Conservation (phyloP, 768 basidiomycete genomes). For the Trametes cubensis region DNA sequence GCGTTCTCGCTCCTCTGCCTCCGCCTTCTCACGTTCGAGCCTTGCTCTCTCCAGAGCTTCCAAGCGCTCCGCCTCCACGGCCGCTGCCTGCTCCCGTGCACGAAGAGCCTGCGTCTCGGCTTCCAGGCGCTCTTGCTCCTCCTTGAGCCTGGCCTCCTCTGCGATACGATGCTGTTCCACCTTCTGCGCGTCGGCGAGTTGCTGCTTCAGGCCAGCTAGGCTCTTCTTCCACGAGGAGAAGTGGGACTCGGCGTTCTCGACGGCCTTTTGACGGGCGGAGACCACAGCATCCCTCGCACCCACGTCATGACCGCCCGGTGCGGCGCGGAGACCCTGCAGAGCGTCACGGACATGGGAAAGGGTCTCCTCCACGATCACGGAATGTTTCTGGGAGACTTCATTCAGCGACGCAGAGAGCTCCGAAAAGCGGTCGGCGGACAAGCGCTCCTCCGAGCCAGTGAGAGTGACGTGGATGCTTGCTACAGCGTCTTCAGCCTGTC, state of each 20-base stretch:
- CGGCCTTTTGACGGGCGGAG: slow-evolving; percentile 48
- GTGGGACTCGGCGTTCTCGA: slow-evolving; percentile 54
- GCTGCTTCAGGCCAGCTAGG: slow-evolving; percentile 34
- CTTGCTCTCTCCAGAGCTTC: slow-evolving; percentile 24
- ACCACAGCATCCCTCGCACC: slow-evolving; percentile 52
- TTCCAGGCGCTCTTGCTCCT: slow-evolving; percentile 29
- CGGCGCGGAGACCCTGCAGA: slow-evolving; percentile 57
- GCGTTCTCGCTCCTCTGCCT: slow-evolving; percentile 35
- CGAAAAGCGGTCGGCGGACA: slow-evolving; percentile 40
- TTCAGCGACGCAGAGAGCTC: slow-evolving; percentile 43
- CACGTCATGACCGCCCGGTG: slow-evolving; percentile 46
- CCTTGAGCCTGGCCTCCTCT: slow-evolving; percentile 27
- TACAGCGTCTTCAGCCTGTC: slow-evolving; percentile 39
- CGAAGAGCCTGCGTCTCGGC: slow-evolving; percentile 23
- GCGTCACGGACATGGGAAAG: slow-evolving; percentile 58
- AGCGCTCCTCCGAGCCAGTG: slow-evolving; percentile 31
- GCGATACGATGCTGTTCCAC: slow-evolving; percentile 42
- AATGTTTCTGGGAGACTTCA: slow-evolving; percentile 37
- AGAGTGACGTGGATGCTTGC: slow-evolving; percentile 41
- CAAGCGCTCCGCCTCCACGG: slow-evolving; percentile 20
- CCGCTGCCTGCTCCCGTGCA: slow-evolving; percentile 20
- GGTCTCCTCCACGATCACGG: slow-evolving; percentile 46
- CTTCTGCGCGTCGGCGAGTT: slow-evolving; percentile 44
- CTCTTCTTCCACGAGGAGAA: slow-evolving; percentile 52
- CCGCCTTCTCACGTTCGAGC: slow-evolving; percentile 24